Base-by-base conservation (phyloP, 352 stramenopile genomes). In the Phytophthora citricola region DNA sequence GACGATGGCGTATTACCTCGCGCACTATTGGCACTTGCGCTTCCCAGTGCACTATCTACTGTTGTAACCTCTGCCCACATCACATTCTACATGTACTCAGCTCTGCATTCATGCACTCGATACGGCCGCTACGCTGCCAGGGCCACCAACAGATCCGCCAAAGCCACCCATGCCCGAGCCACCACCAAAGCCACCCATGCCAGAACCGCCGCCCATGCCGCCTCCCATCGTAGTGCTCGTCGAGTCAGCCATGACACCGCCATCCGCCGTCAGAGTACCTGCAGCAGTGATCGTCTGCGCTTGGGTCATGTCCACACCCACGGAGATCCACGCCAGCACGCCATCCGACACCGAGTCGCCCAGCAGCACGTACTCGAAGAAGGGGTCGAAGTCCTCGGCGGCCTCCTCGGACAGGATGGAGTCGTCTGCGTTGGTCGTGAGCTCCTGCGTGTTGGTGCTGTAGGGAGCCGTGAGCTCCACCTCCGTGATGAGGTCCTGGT, bases 11-110 rank as follows among this genome's bases (percentile, higher is more conserved):
- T 11, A n/a, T 49, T 54, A 20, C 7, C 29, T n/a, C 58, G 63
- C 47, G 73, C 71, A 57, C 69, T 92, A 46, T 38, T 87, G 64
- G 78, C 69, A 58, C 70, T 92, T 22, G 79, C 81, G 53, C 50
- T 89, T 43, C 81, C 83, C 17, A 73, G 17, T 20, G 17, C 17
- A 20, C 17, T 20, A 20, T 20, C 17, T 20, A 20, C 17, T 20
- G 17, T 20, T 20, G 17, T 20, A 20, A 31, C 27, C 5, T 31
- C 27, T 31, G 5, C 27, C 27, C 27, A 31, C 17, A 31, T 7
- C 27, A 31, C 5, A 31, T 31, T 31, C 17, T 20, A 20, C 17
- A 20, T 20, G 17, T 20, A 31, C 27, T 31, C 27, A 31, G 27
- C 27, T 31, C 41, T 5, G n/a, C 17, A 17, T 48, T 48, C n/a